Evolutionary conservation across 1,284 basidiomycete species (phyloP).

Genomic region (Naganishia liquefaciens): DNA sequence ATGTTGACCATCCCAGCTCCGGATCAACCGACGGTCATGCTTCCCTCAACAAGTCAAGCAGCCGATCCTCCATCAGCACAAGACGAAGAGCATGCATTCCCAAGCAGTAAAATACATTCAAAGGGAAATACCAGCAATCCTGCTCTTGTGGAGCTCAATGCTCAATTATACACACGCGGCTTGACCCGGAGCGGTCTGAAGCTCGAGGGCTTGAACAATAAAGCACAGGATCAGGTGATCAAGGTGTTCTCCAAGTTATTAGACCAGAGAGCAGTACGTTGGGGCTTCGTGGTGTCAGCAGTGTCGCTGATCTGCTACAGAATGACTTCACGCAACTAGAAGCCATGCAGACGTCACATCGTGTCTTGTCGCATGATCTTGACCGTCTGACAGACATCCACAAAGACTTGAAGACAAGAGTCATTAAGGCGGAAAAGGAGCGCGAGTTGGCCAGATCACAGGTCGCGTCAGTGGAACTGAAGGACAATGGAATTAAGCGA

Average conservation of each 20-base stretch:
- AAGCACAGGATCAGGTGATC: slow-evolving; percentile 66
- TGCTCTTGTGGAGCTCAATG: slow-evolving; percentile 59
- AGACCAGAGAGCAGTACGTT: slow-evolving; percentile 72
- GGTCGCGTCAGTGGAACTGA: slow-evolving; percentile 60
- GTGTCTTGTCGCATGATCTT: slow-evolving; percentile 78
- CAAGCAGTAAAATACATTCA: neutral
- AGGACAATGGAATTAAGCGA: no score
- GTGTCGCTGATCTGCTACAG: slow-evolving; percentile 46
- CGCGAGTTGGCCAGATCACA: slow-evolving; percentile 70
- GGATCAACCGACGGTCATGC: neutral
- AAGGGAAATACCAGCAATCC: neutral
- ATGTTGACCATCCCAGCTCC: neutral
- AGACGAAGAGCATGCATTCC: neutral
- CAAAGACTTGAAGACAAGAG: slow-evolving; percentile 60
- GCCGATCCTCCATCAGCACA: neutral
- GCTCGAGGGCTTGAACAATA: slow-evolving; percentile 63
- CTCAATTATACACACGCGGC: slow-evolving; percentile 76
- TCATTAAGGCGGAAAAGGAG: slow-evolving; percentile 72
- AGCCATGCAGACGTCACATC: slow-evolving; percentile 68
- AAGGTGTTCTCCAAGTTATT: slow-evolving; percentile 77
- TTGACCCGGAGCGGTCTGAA: slow-evolving; percentile 62
- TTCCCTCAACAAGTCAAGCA: neutral
- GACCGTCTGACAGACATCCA: slow-evolving; percentile 71
- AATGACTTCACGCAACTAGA: slow-evolving; percentile 79
- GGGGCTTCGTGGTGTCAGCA: neutral